Conservation (phyloP, 164 flowering plant species). For the Annona squamosa region DNA sequence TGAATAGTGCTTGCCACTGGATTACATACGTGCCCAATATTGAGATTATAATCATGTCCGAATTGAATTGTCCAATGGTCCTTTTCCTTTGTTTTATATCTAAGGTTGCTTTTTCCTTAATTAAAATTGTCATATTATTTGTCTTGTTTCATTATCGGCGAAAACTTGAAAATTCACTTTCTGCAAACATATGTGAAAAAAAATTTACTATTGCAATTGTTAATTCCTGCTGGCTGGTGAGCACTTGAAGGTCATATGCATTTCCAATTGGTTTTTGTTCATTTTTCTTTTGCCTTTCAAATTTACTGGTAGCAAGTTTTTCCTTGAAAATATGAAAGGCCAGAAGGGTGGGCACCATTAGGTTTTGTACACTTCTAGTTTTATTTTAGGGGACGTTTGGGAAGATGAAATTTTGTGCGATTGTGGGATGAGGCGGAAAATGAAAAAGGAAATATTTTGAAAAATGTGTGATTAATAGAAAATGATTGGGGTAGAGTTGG, state of each 20-base stretch:
- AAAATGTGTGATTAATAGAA: too few species aligned
- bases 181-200: constrained; percentile 10
- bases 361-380: too few species aligned
- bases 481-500: too few species aligned
- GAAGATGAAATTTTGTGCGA: too few species aligned
- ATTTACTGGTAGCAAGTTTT: background rate
- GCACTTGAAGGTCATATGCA: background rate
- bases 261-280: background rate
- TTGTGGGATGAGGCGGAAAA: too few species aligned
- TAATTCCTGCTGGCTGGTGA: background rate
- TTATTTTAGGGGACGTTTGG: too few species aligned
- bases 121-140: background rate
- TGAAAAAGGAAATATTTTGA: too few species aligned
- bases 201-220: background rate
- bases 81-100: background rate
- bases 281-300: background rate
- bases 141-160: constrained; percentile 14
- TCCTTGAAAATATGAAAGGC: too few species aligned
- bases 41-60: background rate
- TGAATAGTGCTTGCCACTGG: background rate
- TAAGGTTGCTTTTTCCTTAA: background rate
- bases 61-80: background rate
- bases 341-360: too few species aligned
- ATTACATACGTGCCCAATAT: background rate
- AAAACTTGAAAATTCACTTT: constrained; percentile 12